A percentile compares a stretch with the other conserved stretches of the same genome.
Evolutionary conservation across 2,329 filamentous ascomycete species (phyloP).

Genomic region (Sordariomycetes sp.): DNA sequence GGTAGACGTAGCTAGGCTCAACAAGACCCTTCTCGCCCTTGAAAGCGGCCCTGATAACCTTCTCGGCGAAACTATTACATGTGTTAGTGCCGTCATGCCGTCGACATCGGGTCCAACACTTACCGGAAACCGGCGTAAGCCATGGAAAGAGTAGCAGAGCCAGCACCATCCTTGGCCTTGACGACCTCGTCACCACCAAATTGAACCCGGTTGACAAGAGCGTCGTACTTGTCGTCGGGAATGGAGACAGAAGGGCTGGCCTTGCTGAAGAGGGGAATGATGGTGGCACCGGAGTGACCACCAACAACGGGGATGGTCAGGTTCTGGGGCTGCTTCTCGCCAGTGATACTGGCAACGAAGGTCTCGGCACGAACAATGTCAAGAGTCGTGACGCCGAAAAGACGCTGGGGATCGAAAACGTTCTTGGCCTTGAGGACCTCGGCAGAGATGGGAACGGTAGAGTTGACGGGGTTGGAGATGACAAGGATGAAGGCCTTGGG

Average conservation of each 20-base stretch:
- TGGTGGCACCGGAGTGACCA: conserved; percentile 96
- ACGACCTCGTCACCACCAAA: conserved; percentile 97
- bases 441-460: conserved; percentile 92
- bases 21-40: conserved; percentile 89
- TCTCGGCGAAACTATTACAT: conserved; percentile 74
- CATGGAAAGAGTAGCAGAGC: conserved; percentile 89
- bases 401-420: conserved; percentile 89
- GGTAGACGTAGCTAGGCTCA: conserved; percentile 93
- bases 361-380: conserved; percentile 98
- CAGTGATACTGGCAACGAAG: conserved; percentile 79
- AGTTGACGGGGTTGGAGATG: conserved; percentile 99
- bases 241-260: conserved; percentile 71
- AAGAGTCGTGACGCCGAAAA: conserved; percentile 97
- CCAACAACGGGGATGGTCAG: conserved; percentile 87
- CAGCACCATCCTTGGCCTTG: conserved; percentile 85
- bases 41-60: conserved; percentile 77
- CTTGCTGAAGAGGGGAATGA: conserved; percentile 95
- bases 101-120: no score
- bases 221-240: conserved; percentile 82
- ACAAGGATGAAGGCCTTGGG: conserved; percentile 93
- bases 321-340: conserved; percentile 74
- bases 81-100: no score
- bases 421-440: conserved; percentile 91
- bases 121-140: conserved; percentile 91
- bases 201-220: conserved; percentile 88